Conservation (phyloP, 139 green algal species). For the Chlorella vulgaris region DNA sequence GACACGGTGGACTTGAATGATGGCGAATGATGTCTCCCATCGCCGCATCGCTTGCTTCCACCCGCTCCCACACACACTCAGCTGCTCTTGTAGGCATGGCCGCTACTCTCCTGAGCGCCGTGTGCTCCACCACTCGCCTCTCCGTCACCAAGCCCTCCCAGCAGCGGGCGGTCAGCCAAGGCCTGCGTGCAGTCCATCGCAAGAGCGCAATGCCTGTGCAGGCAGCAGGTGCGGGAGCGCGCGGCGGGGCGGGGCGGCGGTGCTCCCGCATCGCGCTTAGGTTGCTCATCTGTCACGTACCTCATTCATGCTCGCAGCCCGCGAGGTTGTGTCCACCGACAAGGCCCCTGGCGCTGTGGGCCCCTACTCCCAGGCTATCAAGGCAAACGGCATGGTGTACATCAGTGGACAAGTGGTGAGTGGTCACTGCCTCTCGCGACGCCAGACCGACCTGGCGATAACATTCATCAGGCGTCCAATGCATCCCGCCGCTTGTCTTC, state of each 20-base stretch:
- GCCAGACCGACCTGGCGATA: too few relatives aligned
- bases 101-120: neutral
- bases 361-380: constrained; percentile 91
- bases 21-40: neutral
- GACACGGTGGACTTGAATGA: neutral
- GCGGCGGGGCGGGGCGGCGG: neutral
- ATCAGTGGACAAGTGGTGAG: constrained; percentile 85
- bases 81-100: neutral
- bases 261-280: too few relatives aligned
- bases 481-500: too few relatives aligned
- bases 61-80: too few relatives aligned
- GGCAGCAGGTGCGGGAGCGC: neutral
- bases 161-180: neutral
- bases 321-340: constrained; percentile 66
- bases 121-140: neutral
- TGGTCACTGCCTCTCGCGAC: neutral
- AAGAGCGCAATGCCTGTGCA: constrained; percentile 19
- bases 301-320: neutral
- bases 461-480: too few relatives aligned
- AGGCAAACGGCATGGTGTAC: constrained; percentile 85
- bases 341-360: constrained; percentile 91
- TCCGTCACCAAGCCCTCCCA: neutral
- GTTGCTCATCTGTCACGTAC: too few relatives aligned
- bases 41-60: neutral
- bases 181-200: neutral